Percentiles rank a stretch among this genome's conserved stretches.
Conservation (phyloP, 1,284 basidiomycete genomes). For the Tylopilus sp. region DNA sequence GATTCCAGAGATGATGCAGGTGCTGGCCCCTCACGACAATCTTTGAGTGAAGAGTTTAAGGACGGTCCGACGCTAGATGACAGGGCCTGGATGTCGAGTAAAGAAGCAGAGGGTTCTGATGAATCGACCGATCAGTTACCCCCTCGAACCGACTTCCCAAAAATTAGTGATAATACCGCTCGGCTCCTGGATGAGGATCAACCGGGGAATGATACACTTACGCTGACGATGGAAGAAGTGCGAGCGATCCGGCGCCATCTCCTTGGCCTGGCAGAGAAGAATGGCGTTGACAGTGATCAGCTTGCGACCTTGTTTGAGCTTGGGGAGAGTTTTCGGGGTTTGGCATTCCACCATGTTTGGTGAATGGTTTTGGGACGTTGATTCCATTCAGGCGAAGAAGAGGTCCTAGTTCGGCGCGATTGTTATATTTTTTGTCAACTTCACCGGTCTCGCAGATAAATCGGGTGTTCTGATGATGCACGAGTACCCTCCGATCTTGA, state of each 20-base stretch:
- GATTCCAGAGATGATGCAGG: neutral
- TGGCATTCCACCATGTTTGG: slow-evolving; percentile 26
- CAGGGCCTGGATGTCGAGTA: neutral
- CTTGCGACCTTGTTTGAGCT: slow-evolving; percentile 22
- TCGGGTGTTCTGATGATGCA: neutral
- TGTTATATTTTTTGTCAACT: neutral
- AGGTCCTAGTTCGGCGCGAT: neutral
- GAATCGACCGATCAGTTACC: slow-evolving; percentile 1
- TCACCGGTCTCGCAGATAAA: neutral
- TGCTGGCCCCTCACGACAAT: neutral
- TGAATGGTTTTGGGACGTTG: slow-evolving; percentile 9
- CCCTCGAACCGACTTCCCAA: neutral
- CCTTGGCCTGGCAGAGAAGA: slow-evolving; percentile 2
- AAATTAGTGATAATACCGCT: neutral
- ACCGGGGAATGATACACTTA: slow-evolving; percentile 8
- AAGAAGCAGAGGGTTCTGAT: neutral
- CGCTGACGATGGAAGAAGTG: slow-evolving; percentile 22
- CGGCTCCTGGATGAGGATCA: neutral
- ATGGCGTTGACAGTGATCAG: slow-evolving; percentile 5
- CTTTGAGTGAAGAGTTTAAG: neutral
- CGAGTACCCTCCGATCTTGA: neutral
- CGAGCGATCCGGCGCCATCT: slow-evolving; percentile 16
- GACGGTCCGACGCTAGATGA: neutral
- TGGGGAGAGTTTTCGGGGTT: slow-evolving; percentile 22
- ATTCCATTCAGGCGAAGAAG: neutral